Evolutionary conservation across 2,329 filamentous ascomycete species (phyloP).

Genomic region (Talaromyces sp.): DNA sequence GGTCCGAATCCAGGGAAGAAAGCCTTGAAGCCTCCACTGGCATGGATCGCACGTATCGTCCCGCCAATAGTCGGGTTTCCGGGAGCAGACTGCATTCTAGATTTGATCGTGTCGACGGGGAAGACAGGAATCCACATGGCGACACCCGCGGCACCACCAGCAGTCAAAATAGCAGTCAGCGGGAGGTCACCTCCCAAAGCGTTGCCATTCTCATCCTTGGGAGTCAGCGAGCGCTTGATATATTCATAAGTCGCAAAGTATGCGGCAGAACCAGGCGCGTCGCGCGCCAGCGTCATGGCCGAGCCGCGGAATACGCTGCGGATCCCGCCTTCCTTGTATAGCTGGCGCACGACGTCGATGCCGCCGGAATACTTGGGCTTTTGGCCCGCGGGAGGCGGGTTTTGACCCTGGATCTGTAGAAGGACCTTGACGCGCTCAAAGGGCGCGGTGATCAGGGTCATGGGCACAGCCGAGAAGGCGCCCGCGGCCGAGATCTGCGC

Average conservation of each 20-base stretch:
- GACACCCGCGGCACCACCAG: slow-evolving; percentile 84
- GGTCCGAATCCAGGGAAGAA: slow-evolving; percentile 98
- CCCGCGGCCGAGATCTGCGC: slow-evolving; percentile 85
- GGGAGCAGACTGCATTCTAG: slow-evolving; percentile 82
- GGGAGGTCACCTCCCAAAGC: slow-evolving; percentile 66
- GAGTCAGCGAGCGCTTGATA: slow-evolving; percentile 82
- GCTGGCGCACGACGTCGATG: slow-evolving; percentile 82
- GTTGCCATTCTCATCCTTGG: slow-evolving; percentile 69
- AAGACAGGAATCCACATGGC: slow-evolving; percentile 99
- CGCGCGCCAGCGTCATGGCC: slow-evolving; percentile 83
- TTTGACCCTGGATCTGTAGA: slow-evolving; percentile 93
- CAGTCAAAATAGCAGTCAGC: slow-evolving; percentile 73
- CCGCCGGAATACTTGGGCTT: slow-evolving; percentile 88
- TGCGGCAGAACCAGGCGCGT: slow-evolving; percentile 85
- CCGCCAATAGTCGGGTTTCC: slow-evolving; percentile 74
- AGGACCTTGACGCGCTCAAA: slow-evolving; percentile 99
- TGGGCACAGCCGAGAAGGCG: slow-evolving; percentile 95
- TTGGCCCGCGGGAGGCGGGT: slow-evolving; percentile 75
- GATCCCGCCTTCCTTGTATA: slow-evolving; percentile 86
- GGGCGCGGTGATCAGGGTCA: slow-evolving; percentile 96
- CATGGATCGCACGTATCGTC: slow-evolving; percentile 77
- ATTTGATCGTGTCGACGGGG: slow-evolving; percentile 96
- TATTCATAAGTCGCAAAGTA: slow-evolving; percentile 98
- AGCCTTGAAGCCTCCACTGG: slow-evolving; percentile 72
- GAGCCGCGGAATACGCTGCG: slow-evolving; percentile 89